Evolutionary conservation across 2,329 filamentous ascomycete genomes (phyloP).

Genomic region (Stenocarpella maydis): DNA sequence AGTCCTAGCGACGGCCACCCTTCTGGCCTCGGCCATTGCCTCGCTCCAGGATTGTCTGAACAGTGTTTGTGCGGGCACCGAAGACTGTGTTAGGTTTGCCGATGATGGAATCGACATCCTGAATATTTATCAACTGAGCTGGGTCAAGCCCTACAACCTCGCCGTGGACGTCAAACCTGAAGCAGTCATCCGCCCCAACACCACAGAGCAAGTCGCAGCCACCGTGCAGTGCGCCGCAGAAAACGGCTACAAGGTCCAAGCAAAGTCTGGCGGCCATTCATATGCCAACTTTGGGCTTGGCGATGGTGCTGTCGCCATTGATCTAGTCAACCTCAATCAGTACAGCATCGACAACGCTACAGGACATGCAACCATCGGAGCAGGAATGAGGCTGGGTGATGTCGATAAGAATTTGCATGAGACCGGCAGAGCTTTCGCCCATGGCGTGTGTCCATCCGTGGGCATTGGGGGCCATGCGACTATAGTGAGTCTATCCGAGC

Average conservation of each 20-base stretch:
- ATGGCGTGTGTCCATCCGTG: slow-evolving; percentile 67
- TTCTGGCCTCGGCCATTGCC: slow-evolving; percentile 20
- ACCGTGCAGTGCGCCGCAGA: slow-evolving; percentile 65
- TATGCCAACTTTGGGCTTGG: slow-evolving; percentile 55
- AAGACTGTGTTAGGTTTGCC: slow-evolving; percentile 57
- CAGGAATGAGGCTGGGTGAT: slow-evolving; percentile 60
- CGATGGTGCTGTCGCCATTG: slow-evolving; percentile 60
- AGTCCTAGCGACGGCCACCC: slow-evolving; percentile 14
- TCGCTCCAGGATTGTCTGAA: slow-evolving; percentile 55
- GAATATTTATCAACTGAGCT: slow-evolving; percentile 51
- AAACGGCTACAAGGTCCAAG: slow-evolving; percentile 62
- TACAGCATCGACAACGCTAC: slow-evolving; percentile 61
- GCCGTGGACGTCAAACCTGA: slow-evolving; percentile 58
- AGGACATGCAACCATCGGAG: slow-evolving; percentile 63
- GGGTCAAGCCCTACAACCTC: slow-evolving; percentile 64
- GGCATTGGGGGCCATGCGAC: slow-evolving; percentile 67
- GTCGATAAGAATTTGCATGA: slow-evolving; percentile 59
- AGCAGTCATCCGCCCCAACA: slow-evolving; percentile 64
- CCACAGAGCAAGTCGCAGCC: slow-evolving; percentile 60
- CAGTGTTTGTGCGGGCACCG: slow-evolving; percentile 54
- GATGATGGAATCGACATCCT: slow-evolving; percentile 43
- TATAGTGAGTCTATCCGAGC: slow-evolving; percentile 50
- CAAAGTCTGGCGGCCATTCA: slow-evolving; percentile 71
- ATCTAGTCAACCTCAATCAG: slow-evolving; percentile 60
- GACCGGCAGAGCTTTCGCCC: slow-evolving; percentile 64